Percentiles rank a stretch among this genome's conserved stretches.
phyloP scores from a whole-genome alignment of 805 yeast genomes.

The Vanderwaltozyma polyspora region DNA sequence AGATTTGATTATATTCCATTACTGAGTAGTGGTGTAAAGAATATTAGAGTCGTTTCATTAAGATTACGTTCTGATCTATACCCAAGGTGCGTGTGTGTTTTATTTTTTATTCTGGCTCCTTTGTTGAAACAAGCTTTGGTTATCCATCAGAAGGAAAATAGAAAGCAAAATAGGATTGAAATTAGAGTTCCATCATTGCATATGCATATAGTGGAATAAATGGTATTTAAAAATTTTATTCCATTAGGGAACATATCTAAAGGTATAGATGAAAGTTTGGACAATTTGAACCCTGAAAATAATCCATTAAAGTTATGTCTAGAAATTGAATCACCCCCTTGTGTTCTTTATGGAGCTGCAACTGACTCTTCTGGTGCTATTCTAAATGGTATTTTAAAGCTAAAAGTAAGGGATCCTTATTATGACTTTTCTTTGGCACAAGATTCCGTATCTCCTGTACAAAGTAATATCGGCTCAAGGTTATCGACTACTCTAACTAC shows the following conservation, averaged over 20 bases:
- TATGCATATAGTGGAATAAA: no score
- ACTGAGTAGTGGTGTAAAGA: no score
- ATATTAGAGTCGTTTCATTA: no score
- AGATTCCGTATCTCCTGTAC: constrained; percentile 9
- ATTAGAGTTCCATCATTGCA: no score
- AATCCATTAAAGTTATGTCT: constrained; percentile 41
- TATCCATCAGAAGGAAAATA: no score
- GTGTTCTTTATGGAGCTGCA: constrained; percentile 71
- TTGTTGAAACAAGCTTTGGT: no score
- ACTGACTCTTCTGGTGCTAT: constrained; percentile 76
- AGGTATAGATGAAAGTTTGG: no score
- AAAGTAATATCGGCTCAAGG: constrained; percentile 5
- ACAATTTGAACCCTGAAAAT: background rate
- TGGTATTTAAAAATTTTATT: constrained; percentile 3
- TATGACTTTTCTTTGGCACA: constrained; percentile 5
- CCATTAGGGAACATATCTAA: background rate
- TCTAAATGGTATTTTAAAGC: constrained; percentile 62
- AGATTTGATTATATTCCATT: no score
- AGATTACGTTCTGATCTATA: no score
- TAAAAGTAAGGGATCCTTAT: constrained; percentile 37
- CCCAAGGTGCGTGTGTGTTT: no score
- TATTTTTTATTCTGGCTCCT: no score
- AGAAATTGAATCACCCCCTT: constrained; percentile 81
- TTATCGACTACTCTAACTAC: background rate
- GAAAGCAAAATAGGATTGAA: no score